Evolutionary conservation across 2,329 filamentous ascomycete genomes (phyloP), one percentile per base, ranked within the genome.

Genomic region (Ampelomyces quisqualis): DNA sequence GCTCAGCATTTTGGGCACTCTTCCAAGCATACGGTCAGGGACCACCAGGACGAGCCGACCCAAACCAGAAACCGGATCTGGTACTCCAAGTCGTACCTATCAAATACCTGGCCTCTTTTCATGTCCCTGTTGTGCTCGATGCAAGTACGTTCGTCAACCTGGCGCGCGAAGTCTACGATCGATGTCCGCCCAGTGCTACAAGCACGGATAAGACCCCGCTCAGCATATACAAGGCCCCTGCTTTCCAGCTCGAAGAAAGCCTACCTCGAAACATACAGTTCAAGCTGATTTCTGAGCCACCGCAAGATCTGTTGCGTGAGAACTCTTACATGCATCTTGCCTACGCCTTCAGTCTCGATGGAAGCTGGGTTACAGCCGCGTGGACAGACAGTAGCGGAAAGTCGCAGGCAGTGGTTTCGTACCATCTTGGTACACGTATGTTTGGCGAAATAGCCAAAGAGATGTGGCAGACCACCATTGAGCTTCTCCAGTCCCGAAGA

Each of bases 361-460:
- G 85, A 14, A 75, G 83, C 7, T 95, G 89, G 89, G 71, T 93
- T 24, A 85, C 84, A 9, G 85, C 82, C 5, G 85, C 85, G 0
- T 94, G 88, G 88, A 88, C 84, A 1, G 87, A 94, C 60, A 88
- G 82, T 52, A 79, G 79, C 18, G 88, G 88, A 2, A 81, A 79
- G 44, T 81, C 86, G 46, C 86, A 90, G 62, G 81, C 83, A 51
- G 86, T 79, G 11, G 79, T 82, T 1, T 85, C 86, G 0, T 91
- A 90, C 65, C 88, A 85, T 55, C 71, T 91, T 2, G 62, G 30
- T 74, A 83, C 46, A 77, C 81, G 67, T 73, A 77, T 53, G 73
- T 79, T 89, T 47, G 72, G 73, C 10, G 81, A 86, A 15, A 73
- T 90, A n/a, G 80, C 81, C 1, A 76, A 78, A 33, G 86, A 90